Percentiles rank a stretch among this genome's conserved stretches.
phyloP scores from a whole-genome alignment of 129 eudicot species.

The Smallanthus sonchifolius region DNA sequence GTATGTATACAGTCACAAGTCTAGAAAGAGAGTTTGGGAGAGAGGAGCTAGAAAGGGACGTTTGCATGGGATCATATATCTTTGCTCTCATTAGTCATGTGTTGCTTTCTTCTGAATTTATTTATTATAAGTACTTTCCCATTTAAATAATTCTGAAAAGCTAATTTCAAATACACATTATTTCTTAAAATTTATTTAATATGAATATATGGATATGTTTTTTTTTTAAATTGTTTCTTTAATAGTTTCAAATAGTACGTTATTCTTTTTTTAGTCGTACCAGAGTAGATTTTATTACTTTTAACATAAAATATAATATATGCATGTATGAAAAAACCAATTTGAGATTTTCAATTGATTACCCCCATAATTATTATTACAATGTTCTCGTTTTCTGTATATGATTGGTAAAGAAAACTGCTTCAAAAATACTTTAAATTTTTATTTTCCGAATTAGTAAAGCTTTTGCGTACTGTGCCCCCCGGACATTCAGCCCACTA shows the following conservation, averaged over 20 bases:
- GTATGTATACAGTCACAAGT: not conserved
- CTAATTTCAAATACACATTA: not conserved
- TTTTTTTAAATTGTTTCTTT: not conserved
- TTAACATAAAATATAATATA: not conserved
- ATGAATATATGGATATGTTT: not conserved
- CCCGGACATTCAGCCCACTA: slow-evolving; percentile 12
- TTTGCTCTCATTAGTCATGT: slow-evolving; percentile 46
- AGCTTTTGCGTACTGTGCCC: not conserved
- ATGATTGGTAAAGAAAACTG: not conserved
- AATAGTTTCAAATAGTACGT: not conserved
- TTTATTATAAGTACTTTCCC: not conserved
- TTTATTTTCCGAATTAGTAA: not conserved
- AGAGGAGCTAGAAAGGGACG: slow-evolving; percentile 70
- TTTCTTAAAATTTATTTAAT: not conserved
- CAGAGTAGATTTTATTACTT: not conserved
- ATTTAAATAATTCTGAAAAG: not conserved
- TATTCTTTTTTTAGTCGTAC: not conserved
- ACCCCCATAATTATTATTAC: not conserved
- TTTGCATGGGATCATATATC: slow-evolving; percentile 51
- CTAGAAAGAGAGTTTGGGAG: slow-evolving; percentile 44
- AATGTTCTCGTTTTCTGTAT: not conserved
- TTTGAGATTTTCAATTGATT: not conserved
- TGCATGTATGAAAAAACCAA: too few species aligned
- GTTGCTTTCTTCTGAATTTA: slow-evolving; percentile 49
- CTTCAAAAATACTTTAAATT: not conserved